Conservation (phyloP, 108 stramenopile species). For the Pseudonitzschia pungens region DNA sequence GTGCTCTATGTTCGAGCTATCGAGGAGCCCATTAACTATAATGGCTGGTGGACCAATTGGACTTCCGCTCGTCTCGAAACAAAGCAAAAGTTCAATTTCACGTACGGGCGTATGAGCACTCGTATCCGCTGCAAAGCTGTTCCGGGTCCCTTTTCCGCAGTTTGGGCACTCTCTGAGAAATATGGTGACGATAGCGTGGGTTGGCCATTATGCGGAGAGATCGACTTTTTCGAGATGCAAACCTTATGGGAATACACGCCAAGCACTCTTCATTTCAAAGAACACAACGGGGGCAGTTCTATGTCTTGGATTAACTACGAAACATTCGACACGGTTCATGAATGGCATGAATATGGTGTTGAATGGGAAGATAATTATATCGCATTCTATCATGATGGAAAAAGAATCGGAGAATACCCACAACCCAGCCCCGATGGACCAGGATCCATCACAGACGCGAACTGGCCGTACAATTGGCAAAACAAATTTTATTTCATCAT, state of each 20-base stretch:
- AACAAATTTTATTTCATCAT: conserved; percentile 5
- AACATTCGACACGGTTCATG: background rate
- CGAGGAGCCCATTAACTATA: background rate
- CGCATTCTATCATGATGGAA: background rate
- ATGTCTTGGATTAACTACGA: background rate
- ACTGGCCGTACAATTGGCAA: background rate
- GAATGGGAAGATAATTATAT: background rate
- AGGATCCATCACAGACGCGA: background rate
- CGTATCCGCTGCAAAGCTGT: background rate
- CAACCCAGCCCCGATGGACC: background rate
- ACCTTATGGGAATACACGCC: background rate
- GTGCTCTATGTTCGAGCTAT: background rate
- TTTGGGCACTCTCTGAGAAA: background rate
- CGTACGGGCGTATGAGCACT: background rate
- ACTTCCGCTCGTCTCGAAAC: background rate
- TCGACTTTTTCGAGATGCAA: background rate
- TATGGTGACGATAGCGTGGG: background rate
- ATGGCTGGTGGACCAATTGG: background rate
- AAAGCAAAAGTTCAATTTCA: background rate
- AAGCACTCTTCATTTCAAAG: background rate
- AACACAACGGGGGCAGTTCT: background rate
- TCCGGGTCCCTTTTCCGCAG: background rate
- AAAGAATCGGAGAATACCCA: background rate
- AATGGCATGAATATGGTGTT: background rate
- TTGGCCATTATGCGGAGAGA: background rate